Conservation (phyloP, 352 stramenopile genomes). For the Phytophthora quininea region DNA sequence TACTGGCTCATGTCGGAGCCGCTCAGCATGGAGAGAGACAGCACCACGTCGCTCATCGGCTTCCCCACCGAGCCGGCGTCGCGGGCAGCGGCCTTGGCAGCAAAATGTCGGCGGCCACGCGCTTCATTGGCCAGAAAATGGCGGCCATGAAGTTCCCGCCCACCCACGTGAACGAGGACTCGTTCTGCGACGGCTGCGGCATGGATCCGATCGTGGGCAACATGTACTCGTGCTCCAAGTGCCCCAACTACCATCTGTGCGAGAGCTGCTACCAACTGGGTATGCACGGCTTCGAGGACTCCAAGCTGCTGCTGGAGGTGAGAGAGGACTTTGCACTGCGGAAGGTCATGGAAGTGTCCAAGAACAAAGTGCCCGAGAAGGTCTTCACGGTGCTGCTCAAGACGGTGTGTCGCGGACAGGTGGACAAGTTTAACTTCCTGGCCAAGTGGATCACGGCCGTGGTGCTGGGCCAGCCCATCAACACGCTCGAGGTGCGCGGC, state of each 20-base stretch:
- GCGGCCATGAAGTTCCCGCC: slow-evolving; percentile 78
- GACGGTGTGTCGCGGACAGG: slow-evolving; percentile 82
- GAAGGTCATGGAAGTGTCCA: slow-evolving; percentile 75
- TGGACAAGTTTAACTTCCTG: slow-evolving; percentile 91
- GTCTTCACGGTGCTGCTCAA: slow-evolving; percentile 85
- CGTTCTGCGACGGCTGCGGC: slow-evolving; percentile 90
- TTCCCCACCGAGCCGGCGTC: slow-evolving; percentile 50
- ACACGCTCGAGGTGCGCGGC: slow-evolving; percentile 74
- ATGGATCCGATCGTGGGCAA: slow-evolving; percentile 89
- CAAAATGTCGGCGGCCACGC: slow-evolving; percentile 72
- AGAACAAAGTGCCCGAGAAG: slow-evolving; percentile 80
- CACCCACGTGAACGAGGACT: slow-evolving; percentile 84
- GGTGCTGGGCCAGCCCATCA: slow-evolving; percentile 70
- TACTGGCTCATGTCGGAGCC: slow-evolving; percentile 89
- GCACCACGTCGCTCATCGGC: slow-evolving; percentile 75
- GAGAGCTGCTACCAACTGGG: slow-evolving; percentile 85
- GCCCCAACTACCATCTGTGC: slow-evolving; percentile 84
- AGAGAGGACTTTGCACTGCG: slow-evolving; percentile 84
- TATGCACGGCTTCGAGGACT: slow-evolving; percentile 87
- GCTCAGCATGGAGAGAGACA: slow-evolving; percentile 79
- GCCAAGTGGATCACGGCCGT: slow-evolving; percentile 86
- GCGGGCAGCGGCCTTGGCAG: slow-evolving; percentile 48
- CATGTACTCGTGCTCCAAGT: slow-evolving; percentile 90
- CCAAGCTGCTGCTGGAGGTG: slow-evolving; percentile 72
- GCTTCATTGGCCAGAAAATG: slow-evolving; percentile 83